These are phyloP conservation scores for Boletus bicolor DNA, from an alignment of 768 basidiomycete genomes.

Conservation along the genomic window DNA sequence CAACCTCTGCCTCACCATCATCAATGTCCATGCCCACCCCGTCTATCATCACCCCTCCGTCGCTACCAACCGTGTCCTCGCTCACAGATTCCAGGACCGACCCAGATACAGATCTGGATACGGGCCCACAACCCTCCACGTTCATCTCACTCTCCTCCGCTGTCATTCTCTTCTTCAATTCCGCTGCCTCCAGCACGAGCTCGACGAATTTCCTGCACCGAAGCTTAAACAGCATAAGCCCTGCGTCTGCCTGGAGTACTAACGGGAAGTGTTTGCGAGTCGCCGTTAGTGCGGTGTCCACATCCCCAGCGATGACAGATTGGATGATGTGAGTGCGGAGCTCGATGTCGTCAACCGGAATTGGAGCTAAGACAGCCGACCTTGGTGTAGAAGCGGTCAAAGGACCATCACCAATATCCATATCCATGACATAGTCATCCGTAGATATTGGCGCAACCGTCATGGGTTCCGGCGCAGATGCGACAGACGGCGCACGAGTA, in stretches of 20 bases:
- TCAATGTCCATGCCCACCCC: slow-evolving; percentile 61
- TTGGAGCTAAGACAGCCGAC: slow-evolving; percentile 10
- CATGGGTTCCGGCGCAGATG: not conserved
- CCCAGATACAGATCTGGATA: slow-evolving; percentile 27
- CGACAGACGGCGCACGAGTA: slow-evolving; percentile 1
- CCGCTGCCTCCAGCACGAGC: slow-evolving; percentile 67
- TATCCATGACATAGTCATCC: slow-evolving; percentile 47
- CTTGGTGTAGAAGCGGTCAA: slow-evolving; percentile 10
- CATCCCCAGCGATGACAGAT: slow-evolving; percentile 64
- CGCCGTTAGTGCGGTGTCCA: slow-evolving; percentile 63
- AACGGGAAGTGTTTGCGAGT: slow-evolving; percentile 55
- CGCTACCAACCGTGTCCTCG: slow-evolving; percentile 35
- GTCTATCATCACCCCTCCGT: slow-evolving; percentile 43
- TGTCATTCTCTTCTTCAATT: slow-evolving; percentile 62
- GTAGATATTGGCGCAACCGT: slow-evolving; percentile 10
- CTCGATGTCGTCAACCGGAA: slow-evolving; percentile 53
- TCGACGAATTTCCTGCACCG: slow-evolving; percentile 86
- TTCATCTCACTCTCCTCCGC: slow-evolving; percentile 36
- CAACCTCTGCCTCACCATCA: slow-evolving; percentile 34
- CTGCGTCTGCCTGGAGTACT: slow-evolving; percentile 64
- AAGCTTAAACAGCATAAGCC: slow-evolving; percentile 75
- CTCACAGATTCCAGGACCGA: slow-evolving; percentile 27
- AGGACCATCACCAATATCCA: slow-evolving; percentile 35
- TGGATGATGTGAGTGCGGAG: slow-evolving; percentile 68
- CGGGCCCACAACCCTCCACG: slow-evolving; percentile 23